phyloP scores from a whole-genome alignment of 2,329 filamentous ascomycete species.

The Colletotrichum sp. region DNA sequence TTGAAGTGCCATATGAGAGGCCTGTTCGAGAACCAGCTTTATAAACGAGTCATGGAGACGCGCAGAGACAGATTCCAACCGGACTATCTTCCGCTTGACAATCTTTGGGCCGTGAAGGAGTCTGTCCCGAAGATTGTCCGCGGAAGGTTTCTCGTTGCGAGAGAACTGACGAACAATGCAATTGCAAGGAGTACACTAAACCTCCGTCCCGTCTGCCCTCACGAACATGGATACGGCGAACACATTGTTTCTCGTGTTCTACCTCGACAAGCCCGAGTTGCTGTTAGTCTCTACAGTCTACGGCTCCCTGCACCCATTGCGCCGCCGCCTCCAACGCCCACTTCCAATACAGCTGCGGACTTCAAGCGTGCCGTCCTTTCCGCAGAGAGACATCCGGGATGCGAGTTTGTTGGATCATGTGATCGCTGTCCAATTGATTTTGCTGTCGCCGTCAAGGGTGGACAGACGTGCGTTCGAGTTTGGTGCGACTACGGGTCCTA shows the following conservation, averaged over 20 bases:
- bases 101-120: not conserved
- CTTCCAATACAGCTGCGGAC: accelerated
- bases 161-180: not conserved
- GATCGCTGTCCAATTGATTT: not conserved
- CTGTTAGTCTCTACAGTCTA: too few species aligned
- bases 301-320: not conserved
- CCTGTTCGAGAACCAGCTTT: not conserved
- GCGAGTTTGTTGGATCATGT: accelerated
- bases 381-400: not conserved
- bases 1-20: not conserved
- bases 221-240: not conserved
- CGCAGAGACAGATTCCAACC: not conserved
- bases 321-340: not conserved
- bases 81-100: not conserved
- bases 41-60: not conserved
- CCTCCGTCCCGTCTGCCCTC: not conserved
- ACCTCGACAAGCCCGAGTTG: too few species aligned
- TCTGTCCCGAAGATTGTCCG: not conserved
- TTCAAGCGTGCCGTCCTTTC: not conserved
- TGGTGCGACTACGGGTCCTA: not conserved
- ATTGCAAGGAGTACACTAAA: not conserved
- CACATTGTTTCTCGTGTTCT: too few species aligned
- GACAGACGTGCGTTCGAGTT: not conserved
- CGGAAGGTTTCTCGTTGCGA: not conserved
- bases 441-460: not conserved